Conservation (phyloP, 441 rosid genomes). For the Adansonia madagascariensis region DNA sequence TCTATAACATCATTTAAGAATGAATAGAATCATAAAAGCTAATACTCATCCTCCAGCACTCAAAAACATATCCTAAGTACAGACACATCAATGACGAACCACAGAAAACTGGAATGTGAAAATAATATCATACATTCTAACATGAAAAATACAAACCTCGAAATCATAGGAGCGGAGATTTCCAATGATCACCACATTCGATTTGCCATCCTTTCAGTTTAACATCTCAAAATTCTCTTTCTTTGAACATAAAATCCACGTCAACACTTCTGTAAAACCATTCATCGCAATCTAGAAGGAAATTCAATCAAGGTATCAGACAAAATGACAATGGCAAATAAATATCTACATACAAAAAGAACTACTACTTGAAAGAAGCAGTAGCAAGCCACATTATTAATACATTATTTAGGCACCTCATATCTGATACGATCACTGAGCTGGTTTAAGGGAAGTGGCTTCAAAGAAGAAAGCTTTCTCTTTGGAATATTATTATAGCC, state of each 20-base stretch:
- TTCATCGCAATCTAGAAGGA: slow-evolving; percentile 69
- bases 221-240: slow-evolving; percentile 73
- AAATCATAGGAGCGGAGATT: slow-evolving; percentile 92
- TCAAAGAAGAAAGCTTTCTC: slow-evolving; percentile 66
- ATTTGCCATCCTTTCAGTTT: slow-evolving; percentile 63
- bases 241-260: slow-evolving; percentile 76
- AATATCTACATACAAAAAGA: not conserved
- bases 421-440: slow-evolving; percentile 77
- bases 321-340: slow-evolving; percentile 15
- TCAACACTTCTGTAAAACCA: slow-evolving; percentile 79
- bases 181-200: slow-evolving; percentile 62
- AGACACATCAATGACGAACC: not conserved
- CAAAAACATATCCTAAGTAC: not conserved
- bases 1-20: not conserved
- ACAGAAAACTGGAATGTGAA: not conserved
- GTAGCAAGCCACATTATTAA: not conserved
- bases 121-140: not conserved
- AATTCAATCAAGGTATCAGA: slow-evolving; percentile 13
- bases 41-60: not conserved
- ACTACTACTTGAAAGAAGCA: not conserved
- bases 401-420: slow-evolving; percentile 54
- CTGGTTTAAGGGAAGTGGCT: slow-evolving; percentile 75
- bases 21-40: slow-evolving; percentile 1
- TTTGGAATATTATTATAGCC: slow-evolving; percentile 82
- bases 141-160: slow-evolving; percentile 61